Percentiles rank a stretch among this genome's conserved stretches.
These are phyloP conservation scores for Beta vulgaris DNA, from an alignment of 148 eudicot species.

Conservation along the genomic window DNA sequence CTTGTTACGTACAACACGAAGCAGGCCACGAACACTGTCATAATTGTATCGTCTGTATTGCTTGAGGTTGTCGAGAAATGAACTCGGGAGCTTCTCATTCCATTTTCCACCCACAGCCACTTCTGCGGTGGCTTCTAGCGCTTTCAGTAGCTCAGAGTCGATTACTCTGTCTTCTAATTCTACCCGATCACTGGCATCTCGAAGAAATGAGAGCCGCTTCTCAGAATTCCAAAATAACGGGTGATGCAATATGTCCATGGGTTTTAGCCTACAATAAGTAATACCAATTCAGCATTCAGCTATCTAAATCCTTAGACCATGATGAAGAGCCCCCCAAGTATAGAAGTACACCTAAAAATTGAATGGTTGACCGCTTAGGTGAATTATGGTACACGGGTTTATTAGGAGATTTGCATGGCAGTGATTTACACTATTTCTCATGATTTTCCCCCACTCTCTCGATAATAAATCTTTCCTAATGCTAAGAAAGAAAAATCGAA, in stretches of 20 bases:
- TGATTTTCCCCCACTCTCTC: too few relatives aligned
- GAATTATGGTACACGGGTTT: too few relatives aligned
- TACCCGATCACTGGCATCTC: slow-evolving; percentile 90
- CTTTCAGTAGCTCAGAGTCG: slow-evolving; percentile 54
- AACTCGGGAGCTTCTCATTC: slow-evolving; percentile 72
- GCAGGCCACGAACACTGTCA: slow-evolving; percentile 83
- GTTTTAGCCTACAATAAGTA: slow-evolving; percentile 60
- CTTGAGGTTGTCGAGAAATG: slow-evolving; percentile 63
- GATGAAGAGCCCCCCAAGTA: too few relatives aligned
- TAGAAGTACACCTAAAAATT: too few relatives aligned
- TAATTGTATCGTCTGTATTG: slow-evolving; percentile 72
- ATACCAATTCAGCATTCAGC: neutral
- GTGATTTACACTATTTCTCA: too few relatives aligned
- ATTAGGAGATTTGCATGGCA: too few relatives aligned
- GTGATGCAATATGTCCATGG: slow-evolving; percentile 63
- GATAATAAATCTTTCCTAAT: too few relatives aligned
- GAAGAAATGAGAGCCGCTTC: slow-evolving; percentile 74
- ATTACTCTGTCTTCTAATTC: slow-evolving; percentile 82
- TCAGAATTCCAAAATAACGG: slow-evolving; percentile 93
- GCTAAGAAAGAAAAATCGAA: too few relatives aligned
- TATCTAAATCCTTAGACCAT: too few relatives aligned
- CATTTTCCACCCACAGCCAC: slow-evolving; percentile 64
- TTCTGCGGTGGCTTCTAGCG: slow-evolving; percentile 60
- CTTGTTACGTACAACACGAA: slow-evolving; percentile 87
- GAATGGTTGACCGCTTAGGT: too few relatives aligned